phyloP scores from a whole-genome alignment of 768 basidiomycete genomes.

The Leucogyrophana mollusca region DNA sequence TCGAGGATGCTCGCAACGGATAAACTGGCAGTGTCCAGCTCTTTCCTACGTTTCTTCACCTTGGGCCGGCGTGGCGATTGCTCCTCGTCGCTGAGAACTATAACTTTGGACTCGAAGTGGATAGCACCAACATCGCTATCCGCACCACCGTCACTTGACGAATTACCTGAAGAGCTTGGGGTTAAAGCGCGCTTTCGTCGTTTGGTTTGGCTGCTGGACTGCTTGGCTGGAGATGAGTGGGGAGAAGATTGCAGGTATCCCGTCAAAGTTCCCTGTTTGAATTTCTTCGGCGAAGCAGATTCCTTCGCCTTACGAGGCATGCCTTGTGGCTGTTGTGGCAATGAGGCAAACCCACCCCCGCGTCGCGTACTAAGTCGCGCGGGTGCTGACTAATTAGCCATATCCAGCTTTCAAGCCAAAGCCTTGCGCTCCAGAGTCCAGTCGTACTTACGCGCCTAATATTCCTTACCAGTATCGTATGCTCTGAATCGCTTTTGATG shows the following conservation, averaged over 20 bases:
- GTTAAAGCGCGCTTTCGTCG: slow-evolving; percentile 11
- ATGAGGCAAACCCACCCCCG: no score
- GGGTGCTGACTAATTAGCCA: no score
- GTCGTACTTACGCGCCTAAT: no score
- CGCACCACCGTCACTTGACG: slow-evolving; percentile 20
- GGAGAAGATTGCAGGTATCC: slow-evolving; percentile 31
- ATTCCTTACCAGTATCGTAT: no score
- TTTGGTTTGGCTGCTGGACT: slow-evolving; percentile 4
- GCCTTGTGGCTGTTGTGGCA: no score
- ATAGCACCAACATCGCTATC: slow-evolving; percentile 52
- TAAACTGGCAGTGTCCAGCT: slow-evolving; percentile 3
- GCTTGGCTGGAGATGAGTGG: slow-evolving; percentile 15
- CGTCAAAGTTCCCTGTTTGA: slow-evolving; percentile 46
- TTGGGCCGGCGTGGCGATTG: slow-evolving; percentile 22
- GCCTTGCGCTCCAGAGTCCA: no score
- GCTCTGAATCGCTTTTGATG: no score
- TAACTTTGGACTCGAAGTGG: slow-evolving; percentile 40
- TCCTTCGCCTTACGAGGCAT: slow-evolving; percentile 20
- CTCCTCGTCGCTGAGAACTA: slow-evolving; percentile 22
- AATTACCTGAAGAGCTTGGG: slow-evolving; percentile 11
- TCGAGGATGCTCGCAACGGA: slow-evolving; percentile 14
- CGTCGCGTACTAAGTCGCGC: no score
- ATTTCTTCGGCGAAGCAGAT: slow-evolving; percentile 20
- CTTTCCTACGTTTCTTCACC: slow-evolving; percentile 12
- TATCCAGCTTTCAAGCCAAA: no score